phyloP scores from a whole-genome alignment of 2,329 filamentous ascomycete species.

The Penicillium thymicola region DNA sequence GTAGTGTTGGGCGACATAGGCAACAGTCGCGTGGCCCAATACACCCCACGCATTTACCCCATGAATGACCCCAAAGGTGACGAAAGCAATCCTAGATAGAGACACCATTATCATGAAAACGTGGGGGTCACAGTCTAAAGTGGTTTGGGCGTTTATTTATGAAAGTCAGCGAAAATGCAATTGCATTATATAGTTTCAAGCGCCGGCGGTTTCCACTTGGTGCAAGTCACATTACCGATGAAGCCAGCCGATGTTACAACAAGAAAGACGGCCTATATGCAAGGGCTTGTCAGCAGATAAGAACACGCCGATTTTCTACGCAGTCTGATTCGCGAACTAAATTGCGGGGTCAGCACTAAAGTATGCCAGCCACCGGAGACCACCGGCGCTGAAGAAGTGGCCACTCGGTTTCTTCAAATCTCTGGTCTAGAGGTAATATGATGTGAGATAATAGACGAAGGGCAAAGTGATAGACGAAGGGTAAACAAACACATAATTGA shows the following conservation, averaged over 20 bases:
- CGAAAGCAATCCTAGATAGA: conserved; percentile 9
- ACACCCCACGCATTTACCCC: conserved; percentile 48
- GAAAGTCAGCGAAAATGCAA: not conserved
- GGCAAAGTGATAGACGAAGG: not conserved
- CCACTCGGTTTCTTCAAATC: not conserved
- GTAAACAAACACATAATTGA: not conserved
- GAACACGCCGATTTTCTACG: too few species aligned
- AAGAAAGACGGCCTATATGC: not conserved
- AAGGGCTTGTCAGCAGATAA: not conserved
- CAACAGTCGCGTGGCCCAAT: conserved; percentile 55
- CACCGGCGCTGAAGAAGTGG: not conserved
- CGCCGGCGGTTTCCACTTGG: not conserved
- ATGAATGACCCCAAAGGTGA: conserved; percentile 8
- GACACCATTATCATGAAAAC: conserved; percentile 6
- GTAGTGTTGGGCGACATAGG: conserved; percentile 53
- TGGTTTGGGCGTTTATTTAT: not conserved
- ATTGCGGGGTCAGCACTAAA: not conserved
- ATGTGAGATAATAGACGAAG: not conserved
- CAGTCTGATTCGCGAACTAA: not conserved
- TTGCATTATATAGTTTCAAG: not conserved
- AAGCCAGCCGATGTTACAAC: not conserved
- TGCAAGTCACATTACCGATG: not conserved
- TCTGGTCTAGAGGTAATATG: not conserved
- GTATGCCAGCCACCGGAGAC: not conserved
- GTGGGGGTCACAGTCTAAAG: not conserved